These are phyloP conservation scores for Schizosaccharomyces lindneri DNA, from an alignment of 805 yeast species.

Conservation along the genomic window DNA sequence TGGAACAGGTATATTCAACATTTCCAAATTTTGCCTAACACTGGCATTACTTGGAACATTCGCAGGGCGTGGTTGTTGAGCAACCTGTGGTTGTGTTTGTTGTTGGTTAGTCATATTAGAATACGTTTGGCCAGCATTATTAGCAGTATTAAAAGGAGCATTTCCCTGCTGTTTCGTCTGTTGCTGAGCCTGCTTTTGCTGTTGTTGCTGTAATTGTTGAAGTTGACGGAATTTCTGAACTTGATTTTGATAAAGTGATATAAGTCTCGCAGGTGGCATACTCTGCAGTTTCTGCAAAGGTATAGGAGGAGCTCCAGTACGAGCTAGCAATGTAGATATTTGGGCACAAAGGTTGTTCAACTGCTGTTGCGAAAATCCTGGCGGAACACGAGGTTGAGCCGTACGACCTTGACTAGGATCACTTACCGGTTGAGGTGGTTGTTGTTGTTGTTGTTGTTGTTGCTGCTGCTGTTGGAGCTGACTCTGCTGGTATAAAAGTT, in stretches of 20 bases:
- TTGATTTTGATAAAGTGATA: neutral
- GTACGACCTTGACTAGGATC: neutral
- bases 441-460: neutral
- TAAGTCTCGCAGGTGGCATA: slow-evolving; percentile 1
- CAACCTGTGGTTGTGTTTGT: neutral
- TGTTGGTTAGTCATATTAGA: neutral
- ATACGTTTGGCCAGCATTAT: neutral
- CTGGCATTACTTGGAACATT: neutral
- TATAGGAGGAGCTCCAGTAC: neutral
- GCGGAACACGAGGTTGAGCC: neutral
- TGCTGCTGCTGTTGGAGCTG: neutral
- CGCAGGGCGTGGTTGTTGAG: neutral
- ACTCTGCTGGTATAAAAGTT: neutral
- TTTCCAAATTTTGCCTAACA: neutral
- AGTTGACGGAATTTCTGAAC: neutral
- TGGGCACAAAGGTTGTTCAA: neutral
- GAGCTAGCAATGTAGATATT: neutral
- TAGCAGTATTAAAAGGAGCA: neutral
- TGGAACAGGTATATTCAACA: neutral
- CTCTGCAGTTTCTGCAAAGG: neutral
- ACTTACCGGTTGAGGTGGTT: neutral
- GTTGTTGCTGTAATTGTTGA: neutral
- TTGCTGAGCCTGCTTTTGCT: neutral
- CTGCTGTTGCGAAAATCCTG: neutral
- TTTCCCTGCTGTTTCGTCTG: neutral